A percentile compares a stretch with the other conserved stretches of the same genome.
Evolutionary conservation across 768 basidiomycete genomes (phyloP).

Genomic region (Tubosaeta sp.): DNA sequence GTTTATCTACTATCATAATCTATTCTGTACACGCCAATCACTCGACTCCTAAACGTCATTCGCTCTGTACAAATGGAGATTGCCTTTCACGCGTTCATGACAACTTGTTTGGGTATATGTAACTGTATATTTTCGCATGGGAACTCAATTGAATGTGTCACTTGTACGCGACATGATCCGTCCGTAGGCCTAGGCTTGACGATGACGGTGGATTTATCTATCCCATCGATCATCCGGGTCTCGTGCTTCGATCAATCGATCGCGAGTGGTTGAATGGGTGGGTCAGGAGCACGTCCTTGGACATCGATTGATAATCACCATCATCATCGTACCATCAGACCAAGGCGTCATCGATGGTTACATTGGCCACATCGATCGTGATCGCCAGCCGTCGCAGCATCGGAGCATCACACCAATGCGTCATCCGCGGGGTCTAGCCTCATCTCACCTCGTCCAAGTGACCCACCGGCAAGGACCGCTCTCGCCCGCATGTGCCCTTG

Average conservation of each 20-base stretch:
- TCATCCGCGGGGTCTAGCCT: no score
- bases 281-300: background rate
- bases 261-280: background rate
- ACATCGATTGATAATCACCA: background rate
- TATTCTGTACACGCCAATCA: background rate
- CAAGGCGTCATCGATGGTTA: background rate
- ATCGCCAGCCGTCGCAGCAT: no score
- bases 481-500: no score
- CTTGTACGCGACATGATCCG: background rate
- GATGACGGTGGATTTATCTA: background rate
- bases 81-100: background rate
- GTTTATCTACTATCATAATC: background rate
- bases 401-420: no score
- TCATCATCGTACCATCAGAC: background rate
- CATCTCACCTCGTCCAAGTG: no score
- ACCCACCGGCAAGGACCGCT: no score
- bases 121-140: background rate
- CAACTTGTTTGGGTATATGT: background rate
- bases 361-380: background rate
- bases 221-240: background rate
- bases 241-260: background rate
- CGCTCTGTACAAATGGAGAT: background rate
- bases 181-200: background rate
- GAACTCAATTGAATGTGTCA: background rate
- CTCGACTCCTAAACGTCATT: background rate